Evolutionary conservation across 2,329 filamentous ascomycete genomes (phyloP).

Genomic region (Tothia fuscella): DNA sequence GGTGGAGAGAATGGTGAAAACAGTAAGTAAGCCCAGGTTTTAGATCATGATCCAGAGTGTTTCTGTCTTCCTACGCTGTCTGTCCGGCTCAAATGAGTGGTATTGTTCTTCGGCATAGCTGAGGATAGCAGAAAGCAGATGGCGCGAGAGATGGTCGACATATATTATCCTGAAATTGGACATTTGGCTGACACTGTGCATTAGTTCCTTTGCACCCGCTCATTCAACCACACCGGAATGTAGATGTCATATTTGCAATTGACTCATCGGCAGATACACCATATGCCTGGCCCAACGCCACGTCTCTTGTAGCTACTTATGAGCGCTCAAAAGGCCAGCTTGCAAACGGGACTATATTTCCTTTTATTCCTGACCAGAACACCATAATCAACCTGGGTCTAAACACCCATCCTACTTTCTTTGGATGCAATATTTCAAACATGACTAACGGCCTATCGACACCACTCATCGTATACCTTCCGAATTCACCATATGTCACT

Average conservation of each 20-base stretch:
- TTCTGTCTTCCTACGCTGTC: too few relatives aligned
- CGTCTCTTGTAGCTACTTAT: constrained; percentile 62
- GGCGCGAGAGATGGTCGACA: too few relatives aligned
- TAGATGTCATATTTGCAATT: constrained; percentile 73
- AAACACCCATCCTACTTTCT: constrained; percentile 66
- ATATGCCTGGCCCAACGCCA: constrained; percentile 60
- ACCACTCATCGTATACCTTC: constrained; percentile 76
- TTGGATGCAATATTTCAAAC: constrained; percentile 61
- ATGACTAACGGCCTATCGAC: constrained; percentile 35
- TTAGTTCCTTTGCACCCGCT: constrained; percentile 68
- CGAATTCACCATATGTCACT: constrained; percentile 69
- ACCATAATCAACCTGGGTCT: constrained; percentile 68
- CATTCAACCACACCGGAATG: constrained; percentile 55
- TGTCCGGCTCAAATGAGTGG: too few relatives aligned
- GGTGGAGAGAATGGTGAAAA: constrained; percentile 70
- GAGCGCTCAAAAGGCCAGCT: constrained; percentile 48
- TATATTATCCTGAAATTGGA: too few relatives aligned
- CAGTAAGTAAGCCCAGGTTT: too few relatives aligned
- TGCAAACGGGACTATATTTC: constrained; percentile 59
- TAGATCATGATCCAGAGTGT: too few relatives aligned
- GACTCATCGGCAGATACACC: constrained; percentile 65
- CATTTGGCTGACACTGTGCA: too few relatives aligned
- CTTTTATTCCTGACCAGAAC: constrained; percentile 58
- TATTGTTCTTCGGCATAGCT: too few relatives aligned
- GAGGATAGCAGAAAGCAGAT: too few relatives aligned